Base-by-base conservation (phyloP, 768 basidiomycete species). In the Boletus huronensis region DNA sequence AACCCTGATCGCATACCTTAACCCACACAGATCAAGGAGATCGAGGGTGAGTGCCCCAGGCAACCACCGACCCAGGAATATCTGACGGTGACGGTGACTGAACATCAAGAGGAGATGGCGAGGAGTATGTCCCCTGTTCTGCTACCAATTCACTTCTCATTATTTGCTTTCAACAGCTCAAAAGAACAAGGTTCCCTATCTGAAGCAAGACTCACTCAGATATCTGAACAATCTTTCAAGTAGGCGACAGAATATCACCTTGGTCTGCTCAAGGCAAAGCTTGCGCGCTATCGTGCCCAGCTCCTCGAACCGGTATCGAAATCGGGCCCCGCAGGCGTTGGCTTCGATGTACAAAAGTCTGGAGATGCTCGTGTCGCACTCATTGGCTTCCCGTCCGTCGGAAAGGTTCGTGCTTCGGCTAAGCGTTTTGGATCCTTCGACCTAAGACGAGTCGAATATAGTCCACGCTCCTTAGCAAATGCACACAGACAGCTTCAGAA, bases 351-450 rank as follows among this genome's bases (percentile, higher is more conserved):
- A 1, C 89, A 87, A 67, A 88, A 86, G 62, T 82, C 82, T 46
- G 93, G 93, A 55, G 94, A 96, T 75, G 93, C 93, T 39, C 77
- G 93, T 65, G 88, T 95, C 23, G 91, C 93, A 21, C 75, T 97
- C 51, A 97, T 97, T 43, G 95, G 96, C 9, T 97, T 98, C 72
- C 96, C 95, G 0, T 96, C 94, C 6, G 93, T 97, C 44, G 96
- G 95, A 65, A 91, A 90, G 79, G 88, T 82, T 58, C 41, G 60
- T 47, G 31, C 17, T 40, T 40, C 13, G 17, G 48, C 16, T 40
- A 19, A 21, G 0, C 23, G 19, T 32, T 26, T 34, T 32, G 28
- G 23, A 25, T 54, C 16, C 13, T 13, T 36, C 48, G 23, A n/a
- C 19, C 54, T 63, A 48, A 62, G 6, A 48, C 28, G 52, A 26